A percentile compares a stretch with the other conserved stretches of the same genome.
These are phyloP conservation scores for Sugiyamaella smithiae DNA, from an alignment of 805 yeast genomes.

Conservation along the genomic window DNA sequence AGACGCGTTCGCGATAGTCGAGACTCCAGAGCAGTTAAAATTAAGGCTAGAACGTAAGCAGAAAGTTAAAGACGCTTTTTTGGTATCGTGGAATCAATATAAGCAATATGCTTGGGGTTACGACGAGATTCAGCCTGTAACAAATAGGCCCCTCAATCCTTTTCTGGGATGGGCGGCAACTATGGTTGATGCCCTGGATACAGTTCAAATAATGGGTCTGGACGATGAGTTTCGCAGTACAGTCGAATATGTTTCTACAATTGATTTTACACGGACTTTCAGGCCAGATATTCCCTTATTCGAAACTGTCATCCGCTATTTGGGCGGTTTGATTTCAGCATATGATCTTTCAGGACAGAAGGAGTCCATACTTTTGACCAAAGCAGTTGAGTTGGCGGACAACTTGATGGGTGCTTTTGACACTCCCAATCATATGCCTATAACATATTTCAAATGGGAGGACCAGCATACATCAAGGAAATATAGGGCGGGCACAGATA, in stretches of 20 bases:
- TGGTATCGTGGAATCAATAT: constrained; percentile 45
- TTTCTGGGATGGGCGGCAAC: constrained; percentile 54
- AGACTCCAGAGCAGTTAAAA: constrained; percentile 22
- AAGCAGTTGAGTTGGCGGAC: constrained; percentile 48
- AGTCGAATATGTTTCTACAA: constrained; percentile 34
- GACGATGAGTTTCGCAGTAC: constrained; percentile 41
- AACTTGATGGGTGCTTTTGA: constrained; percentile 54
- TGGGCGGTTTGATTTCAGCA: constrained; percentile 54
- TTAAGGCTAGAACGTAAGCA: constrained; percentile 29
- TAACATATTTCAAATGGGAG: constrained; percentile 45
- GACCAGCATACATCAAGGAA: constrained; percentile 19
- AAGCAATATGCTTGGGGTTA: constrained; percentile 43
- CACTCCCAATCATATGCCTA: constrained; percentile 56
- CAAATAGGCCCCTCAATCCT: constrained; percentile 35
- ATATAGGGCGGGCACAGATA: constrained; percentile 30
- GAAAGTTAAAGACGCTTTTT: constrained; percentile 39
- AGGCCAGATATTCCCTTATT: constrained; percentile 46
- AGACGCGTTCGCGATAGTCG: constrained; percentile 10
- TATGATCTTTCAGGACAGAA: constrained; percentile 46
- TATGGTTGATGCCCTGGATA: constrained; percentile 52
- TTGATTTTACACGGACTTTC: constrained; percentile 41
- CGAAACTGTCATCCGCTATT: constrained; percentile 50
- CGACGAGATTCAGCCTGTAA: constrained; percentile 45
- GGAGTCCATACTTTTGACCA: constrained; percentile 35
- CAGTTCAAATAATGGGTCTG: constrained; percentile 47